These are phyloP conservation scores for Vanrija humicola DNA, from an alignment of 1,284 basidiomycete genomes.

Conservation along the genomic window DNA sequence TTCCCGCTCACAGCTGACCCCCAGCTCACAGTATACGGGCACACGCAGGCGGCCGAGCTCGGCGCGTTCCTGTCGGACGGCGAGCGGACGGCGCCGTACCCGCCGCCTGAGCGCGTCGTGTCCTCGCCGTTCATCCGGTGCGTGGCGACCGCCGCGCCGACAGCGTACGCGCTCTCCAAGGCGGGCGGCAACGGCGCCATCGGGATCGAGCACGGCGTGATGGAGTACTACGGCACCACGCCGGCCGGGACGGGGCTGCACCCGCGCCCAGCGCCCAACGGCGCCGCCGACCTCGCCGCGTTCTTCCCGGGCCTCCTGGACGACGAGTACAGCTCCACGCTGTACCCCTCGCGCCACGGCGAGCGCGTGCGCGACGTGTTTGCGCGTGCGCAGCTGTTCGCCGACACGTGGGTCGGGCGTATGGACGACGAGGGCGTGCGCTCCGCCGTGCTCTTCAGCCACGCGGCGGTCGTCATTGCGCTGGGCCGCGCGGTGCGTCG, in stretches of 20 bases:
- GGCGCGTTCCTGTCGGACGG: slow-evolving; percentile 31
- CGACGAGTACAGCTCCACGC: slow-evolving; percentile 43
- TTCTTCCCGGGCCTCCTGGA: slow-evolving; percentile 34
- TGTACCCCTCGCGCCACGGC: slow-evolving; percentile 49
- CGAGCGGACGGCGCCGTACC: slow-evolving; percentile 23
- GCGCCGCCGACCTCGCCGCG: slow-evolving; percentile 17
- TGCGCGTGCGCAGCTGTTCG: slow-evolving; percentile 36
- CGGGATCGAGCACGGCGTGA: slow-evolving; percentile 14
- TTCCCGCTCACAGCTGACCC: background rate
- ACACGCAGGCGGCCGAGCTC: slow-evolving; percentile 39
- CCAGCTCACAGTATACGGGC: slow-evolving; percentile 51
- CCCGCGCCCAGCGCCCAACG: slow-evolving; percentile 34
- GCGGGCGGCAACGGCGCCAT: background rate
- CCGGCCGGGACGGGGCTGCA: slow-evolving; percentile 37
- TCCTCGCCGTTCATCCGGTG: slow-evolving; percentile 52
- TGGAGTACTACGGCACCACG: slow-evolving; percentile 11
- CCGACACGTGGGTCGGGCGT: slow-evolving; percentile 35
- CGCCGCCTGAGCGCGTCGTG: slow-evolving; percentile 41
- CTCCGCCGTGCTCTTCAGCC: slow-evolving; percentile 50
- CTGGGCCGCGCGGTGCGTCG: slow-evolving; percentile 46
- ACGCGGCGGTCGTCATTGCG: slow-evolving; percentile 52
- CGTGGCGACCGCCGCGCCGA: slow-evolving; percentile 52
- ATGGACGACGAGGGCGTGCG: slow-evolving; percentile 43
- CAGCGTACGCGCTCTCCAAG: slow-evolving; percentile 26
- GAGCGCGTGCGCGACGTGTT: slow-evolving; percentile 51